phyloP scores from a whole-genome alignment of 2,329 filamentous ascomycete species.

The Penicillium sp. region DNA sequence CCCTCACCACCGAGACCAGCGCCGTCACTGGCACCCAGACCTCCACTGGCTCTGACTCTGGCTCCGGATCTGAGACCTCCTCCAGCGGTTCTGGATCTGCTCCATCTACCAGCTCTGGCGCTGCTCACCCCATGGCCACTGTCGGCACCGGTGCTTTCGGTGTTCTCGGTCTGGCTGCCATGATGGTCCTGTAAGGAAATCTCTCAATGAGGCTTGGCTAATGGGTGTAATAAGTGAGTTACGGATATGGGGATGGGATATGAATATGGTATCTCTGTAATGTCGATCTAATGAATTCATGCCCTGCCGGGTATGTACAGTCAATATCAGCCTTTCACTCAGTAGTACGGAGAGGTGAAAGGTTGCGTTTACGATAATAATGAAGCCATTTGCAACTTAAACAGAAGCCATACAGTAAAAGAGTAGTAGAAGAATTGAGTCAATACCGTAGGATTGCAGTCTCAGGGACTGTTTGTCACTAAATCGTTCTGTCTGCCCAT shows the following conservation, averaged over 20 bases:
- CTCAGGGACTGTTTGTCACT: background rate
- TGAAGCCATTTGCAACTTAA: background rate
- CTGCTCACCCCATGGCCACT: constrained; percentile 32
- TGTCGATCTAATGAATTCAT: constrained; percentile 19
- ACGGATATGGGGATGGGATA: constrained; percentile 6
- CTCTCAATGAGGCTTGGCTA: background rate
- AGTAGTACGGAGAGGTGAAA: background rate
- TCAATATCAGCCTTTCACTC: background rate
- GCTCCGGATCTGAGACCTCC: constrained; percentile 13
- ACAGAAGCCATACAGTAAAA: background rate
- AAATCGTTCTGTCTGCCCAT: background rate
- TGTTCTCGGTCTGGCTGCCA: constrained; percentile 43
- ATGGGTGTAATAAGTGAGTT: constrained; percentile 12
- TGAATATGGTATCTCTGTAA: constrained; percentile 9
- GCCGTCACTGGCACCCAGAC: constrained; percentile 10
- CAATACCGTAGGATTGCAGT: background rate
- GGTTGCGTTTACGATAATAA: background rate
- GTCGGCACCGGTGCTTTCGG: constrained; percentile 36
- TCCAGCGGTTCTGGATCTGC: constrained; percentile 6
- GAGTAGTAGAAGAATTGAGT: background rate
- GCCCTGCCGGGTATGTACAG: constrained; percentile 5
- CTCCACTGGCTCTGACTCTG: constrained; percentile 11
- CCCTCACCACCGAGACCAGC: background rate
- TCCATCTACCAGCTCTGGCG: constrained; percentile 16
- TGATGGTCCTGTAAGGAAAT: constrained; percentile 39